A percentile compares a stretch with the other conserved stretches of the same genome.
Conservation (phyloP, 352 stramenopile genomes). For the Saprolegnia diclina region DNA sequence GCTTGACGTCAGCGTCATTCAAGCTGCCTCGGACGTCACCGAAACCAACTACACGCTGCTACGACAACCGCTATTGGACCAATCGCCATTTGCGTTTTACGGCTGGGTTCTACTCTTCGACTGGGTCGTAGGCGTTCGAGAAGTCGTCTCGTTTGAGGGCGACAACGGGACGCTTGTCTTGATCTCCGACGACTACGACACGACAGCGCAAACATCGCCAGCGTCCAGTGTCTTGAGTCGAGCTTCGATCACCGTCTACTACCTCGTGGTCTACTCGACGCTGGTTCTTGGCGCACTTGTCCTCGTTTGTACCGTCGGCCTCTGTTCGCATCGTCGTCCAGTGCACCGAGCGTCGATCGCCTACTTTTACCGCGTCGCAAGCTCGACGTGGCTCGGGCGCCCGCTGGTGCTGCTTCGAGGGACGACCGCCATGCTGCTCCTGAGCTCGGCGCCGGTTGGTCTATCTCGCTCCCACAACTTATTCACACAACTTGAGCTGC, state of each 20-base stretch:
- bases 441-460: background rate
- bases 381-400: slow-evolving; percentile 13
- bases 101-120: slow-evolving; percentile 16
- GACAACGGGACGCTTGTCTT: background rate
- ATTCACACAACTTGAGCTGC: background rate
- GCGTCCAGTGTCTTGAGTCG: background rate
- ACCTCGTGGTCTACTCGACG: background rate
- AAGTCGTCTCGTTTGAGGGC: slow-evolving; percentile 1
- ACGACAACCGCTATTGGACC: slow-evolving; percentile 2
- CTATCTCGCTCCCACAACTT: background rate
- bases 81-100: background rate
- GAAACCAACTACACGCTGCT: background rate
- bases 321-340: too few species aligned
- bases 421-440: background rate
- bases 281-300: background rate
- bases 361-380: slow-evolving; percentile 16
- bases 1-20: slow-evolving; percentile 1
- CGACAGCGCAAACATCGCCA: too few species aligned
- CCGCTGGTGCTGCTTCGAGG: slow-evolving; percentile 7
- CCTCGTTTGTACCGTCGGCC: background rate
- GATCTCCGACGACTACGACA: background rate
- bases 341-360: too few species aligned
- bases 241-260: background rate
- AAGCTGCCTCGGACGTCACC: background rate
- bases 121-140: background rate